A percentile compares a stretch with the other conserved stretches of the same genome.
These are phyloP conservation scores for Nigrospora sphaerica DNA, from an alignment of 2,329 filamentous ascomycete species.

Conservation along the genomic window DNA sequence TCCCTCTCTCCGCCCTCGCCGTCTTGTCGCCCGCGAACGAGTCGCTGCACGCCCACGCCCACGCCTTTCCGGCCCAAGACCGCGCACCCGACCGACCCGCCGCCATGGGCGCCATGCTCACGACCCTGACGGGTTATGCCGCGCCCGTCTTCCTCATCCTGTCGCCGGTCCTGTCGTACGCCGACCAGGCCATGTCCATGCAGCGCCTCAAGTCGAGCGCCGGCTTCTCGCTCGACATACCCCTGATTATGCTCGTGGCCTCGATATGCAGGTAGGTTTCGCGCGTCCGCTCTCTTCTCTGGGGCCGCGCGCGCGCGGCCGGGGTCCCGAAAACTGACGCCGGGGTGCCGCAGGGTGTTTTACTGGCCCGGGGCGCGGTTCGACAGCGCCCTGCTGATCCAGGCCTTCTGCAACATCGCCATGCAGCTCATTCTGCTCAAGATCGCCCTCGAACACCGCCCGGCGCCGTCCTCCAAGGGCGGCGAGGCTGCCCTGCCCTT, in stretches of 20 bases:
- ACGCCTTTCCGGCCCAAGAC: too few relatives aligned
- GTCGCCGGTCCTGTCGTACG: constrained; percentile 58
- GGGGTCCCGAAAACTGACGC: constrained; percentile 4
- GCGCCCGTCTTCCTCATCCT: constrained; percentile 57
- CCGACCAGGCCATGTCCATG: constrained; percentile 60
- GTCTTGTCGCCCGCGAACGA: too few relatives aligned
- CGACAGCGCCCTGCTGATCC: constrained; percentile 55
- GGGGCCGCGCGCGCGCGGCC: neutral
- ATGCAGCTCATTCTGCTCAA: constrained; percentile 60
- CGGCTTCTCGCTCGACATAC: constrained; percentile 65
- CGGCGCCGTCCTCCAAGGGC: constrained; percentile 49
- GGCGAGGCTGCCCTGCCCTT: constrained; percentile 59
- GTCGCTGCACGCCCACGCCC: too few relatives aligned
- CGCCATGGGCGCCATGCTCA: constrained; percentile 24
- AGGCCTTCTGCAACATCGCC: constrained; percentile 58
- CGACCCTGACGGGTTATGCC: constrained; percentile 44
- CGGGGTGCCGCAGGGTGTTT: constrained; percentile 45
- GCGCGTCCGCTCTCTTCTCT: neutral
- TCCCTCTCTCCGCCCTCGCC: too few relatives aligned
- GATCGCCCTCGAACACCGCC: constrained; percentile 62
- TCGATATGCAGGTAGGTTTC: constrained; percentile 52
- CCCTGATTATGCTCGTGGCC: constrained; percentile 65
- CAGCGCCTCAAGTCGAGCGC: constrained; percentile 56
- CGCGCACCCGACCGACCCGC: too few relatives aligned
- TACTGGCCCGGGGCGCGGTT: constrained; percentile 63